These are phyloP conservation scores for Lactarius pseudohatsudake DNA, from an alignment of 768 basidiomycete genomes.

Conservation along the genomic window DNA sequence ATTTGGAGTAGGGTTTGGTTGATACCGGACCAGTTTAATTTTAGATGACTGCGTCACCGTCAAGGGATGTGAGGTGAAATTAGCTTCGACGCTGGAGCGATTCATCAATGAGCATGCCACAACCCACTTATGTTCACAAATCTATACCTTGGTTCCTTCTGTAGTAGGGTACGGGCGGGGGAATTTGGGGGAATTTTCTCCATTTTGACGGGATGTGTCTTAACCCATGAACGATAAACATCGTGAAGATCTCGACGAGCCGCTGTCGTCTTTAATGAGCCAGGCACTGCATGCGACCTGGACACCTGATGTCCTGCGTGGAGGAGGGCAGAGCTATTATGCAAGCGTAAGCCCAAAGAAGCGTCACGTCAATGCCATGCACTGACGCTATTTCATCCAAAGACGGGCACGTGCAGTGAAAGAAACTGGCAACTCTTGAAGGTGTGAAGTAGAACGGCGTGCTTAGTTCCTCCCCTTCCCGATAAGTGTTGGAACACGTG, in stretches of 20 bases:
- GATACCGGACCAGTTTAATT: slow-evolving; percentile 83
- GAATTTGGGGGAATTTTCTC: slow-evolving; percentile 76
- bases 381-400: slow-evolving; percentile 75
- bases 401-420: slow-evolving; percentile 78
- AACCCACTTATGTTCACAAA: slow-evolving; percentile 10
- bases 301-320: slow-evolving; percentile 84
- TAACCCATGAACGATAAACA: slow-evolving; percentile 82
- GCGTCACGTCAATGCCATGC: not conserved
- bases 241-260: slow-evolving; percentile 71
- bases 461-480: slow-evolving; percentile 61
- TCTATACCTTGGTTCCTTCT: slow-evolving; percentile 63
- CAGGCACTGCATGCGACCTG: slow-evolving; percentile 85
- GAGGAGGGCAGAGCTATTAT: slow-evolving; percentile 77
- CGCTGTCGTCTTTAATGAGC: slow-evolving; percentile 90
- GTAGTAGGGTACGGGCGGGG: slow-evolving; percentile 67
- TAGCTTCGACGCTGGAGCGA: slow-evolving; percentile 53
- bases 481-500: slow-evolving; percentile 1
- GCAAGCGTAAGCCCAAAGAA: slow-evolving; percentile 10
- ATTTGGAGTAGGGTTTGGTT: slow-evolving; percentile 84
- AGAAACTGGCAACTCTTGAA: slow-evolving; percentile 70
- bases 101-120: not conserved
- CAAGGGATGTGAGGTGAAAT: slow-evolving; percentile 74
- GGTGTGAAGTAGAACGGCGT: slow-evolving; percentile 89
- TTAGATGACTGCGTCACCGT: slow-evolving; percentile 59
- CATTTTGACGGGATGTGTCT: slow-evolving; percentile 77